Evolutionary conservation across 257 asterid genomes (phyloP).

Genomic region (Rehmannia glutinosa): DNA sequence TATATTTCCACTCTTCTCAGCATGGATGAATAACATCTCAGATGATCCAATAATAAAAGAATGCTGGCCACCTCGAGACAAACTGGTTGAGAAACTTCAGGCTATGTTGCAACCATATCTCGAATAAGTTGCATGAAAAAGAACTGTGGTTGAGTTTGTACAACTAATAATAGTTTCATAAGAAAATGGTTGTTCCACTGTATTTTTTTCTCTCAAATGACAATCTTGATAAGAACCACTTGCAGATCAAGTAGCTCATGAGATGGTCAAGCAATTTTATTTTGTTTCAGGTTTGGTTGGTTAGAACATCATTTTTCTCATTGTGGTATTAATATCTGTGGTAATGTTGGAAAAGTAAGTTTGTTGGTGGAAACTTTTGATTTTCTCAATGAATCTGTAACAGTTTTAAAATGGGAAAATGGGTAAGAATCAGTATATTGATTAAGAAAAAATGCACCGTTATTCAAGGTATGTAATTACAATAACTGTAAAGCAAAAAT

Average conservation of each 20-base stretch:
- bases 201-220: background rate
- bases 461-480: too few relatives aligned
- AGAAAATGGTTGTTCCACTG: background rate
- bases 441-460: background rate
- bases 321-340: background rate
- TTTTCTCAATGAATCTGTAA: background rate
- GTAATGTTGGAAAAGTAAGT: background rate
- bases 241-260: too few relatives aligned
- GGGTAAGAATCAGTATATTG: background rate
- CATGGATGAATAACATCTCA: slow-evolving; percentile 44
- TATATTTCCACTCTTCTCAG: slow-evolving; percentile 40
- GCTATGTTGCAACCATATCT: slow-evolving; percentile 30
- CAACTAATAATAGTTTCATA: background rate
- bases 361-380: background rate
- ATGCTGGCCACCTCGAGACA: slow-evolving; percentile 58
- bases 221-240: slow-evolving; percentile 2
- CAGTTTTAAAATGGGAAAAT: background rate
- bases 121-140: slow-evolving; percentile 23
- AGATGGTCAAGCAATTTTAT: background rate
- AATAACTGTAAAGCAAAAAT: too few relatives aligned
- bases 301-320: background rate
- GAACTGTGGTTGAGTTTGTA: slow-evolving; percentile 12
- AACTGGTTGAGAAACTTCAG: slow-evolving; percentile 43
- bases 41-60: slow-evolving; percentile 47
- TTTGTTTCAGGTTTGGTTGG: slow-evolving; percentile 3